Conservation (phyloP, 345 rosid genomes). For the Mallotus nudiflorus region DNA sequence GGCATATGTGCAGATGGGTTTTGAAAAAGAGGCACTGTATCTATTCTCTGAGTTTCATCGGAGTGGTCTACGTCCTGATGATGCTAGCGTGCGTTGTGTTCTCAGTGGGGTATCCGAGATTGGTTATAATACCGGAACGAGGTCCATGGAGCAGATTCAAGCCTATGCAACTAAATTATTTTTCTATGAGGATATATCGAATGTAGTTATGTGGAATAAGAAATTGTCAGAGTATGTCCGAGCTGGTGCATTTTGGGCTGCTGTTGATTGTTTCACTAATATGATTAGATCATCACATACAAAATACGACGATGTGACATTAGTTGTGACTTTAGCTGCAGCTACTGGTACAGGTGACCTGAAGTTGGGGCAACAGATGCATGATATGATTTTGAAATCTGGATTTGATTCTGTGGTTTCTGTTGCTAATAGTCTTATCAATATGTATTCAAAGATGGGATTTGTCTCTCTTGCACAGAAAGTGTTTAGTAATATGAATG, state of each 20-base stretch:
- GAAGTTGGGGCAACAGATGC: slow-evolving; percentile 44
- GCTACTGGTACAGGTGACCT: slow-evolving; percentile 35
- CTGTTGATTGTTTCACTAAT: slow-evolving; percentile 41
- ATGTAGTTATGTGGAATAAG: slow-evolving; percentile 42
- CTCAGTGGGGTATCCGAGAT: slow-evolving; percentile 32
- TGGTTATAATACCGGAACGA: slow-evolving; percentile 23
- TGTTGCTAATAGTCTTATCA: slow-evolving; percentile 52
- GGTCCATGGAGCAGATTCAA: slow-evolving; percentile 32
- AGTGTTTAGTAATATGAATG: slow-evolving; percentile 44
- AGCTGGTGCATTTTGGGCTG: slow-evolving; percentile 32
- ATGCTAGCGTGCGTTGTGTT: slow-evolving; percentile 34
- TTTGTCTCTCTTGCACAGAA: slow-evolving; percentile 24
- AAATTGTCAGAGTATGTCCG: slow-evolving; percentile 35
- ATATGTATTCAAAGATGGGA: slow-evolving; percentile 54
- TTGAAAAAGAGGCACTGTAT: slow-evolving; percentile 32
- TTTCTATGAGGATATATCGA: slow-evolving; percentile 22
- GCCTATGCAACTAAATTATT: slow-evolving; percentile 33
- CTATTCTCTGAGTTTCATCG: slow-evolving; percentile 39
- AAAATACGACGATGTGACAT: slow-evolving; percentile 48
- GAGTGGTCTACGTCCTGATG: slow-evolving; percentile 45
- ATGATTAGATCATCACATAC: slow-evolving; percentile 47
- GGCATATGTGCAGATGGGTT: slow-evolving; percentile 43
- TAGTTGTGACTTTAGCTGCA: slow-evolving; percentile 47
- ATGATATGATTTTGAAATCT: slow-evolving; percentile 47
- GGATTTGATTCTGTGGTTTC: slow-evolving; percentile 44